phyloP scores from a whole-genome alignment of 805 yeast species.

The Starmera caribaea region DNA sequence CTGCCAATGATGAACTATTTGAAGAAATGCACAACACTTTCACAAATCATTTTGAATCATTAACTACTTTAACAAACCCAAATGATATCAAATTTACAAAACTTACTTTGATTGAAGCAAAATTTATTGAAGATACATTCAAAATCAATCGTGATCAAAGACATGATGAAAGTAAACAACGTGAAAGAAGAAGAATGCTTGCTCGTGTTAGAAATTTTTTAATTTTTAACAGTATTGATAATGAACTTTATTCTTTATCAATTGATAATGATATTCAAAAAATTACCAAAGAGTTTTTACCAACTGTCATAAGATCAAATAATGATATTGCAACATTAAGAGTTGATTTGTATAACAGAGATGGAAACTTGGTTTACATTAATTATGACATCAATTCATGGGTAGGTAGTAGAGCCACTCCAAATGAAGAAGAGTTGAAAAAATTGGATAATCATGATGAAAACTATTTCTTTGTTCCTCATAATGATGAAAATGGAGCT shows the following conservation, averaged over 20 bases:
- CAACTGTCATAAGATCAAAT: conserved; percentile 13
- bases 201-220: conserved; percentile 19
- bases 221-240: conserved; percentile 11
- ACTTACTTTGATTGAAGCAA: conserved; percentile 25
- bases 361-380: conserved; percentile 5
- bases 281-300: conserved; percentile 16
- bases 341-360: conserved; percentile 14
- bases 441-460: conserved; percentile 4
- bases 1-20: conserved; percentile 8
- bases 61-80: too few species aligned
- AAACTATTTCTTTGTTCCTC: conserved; percentile 9
- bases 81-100: conserved; percentile 5
- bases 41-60: conserved; percentile 3
- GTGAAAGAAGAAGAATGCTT: conserved; percentile 14
- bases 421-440: conserved; percentile 8
- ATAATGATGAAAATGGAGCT: conserved; percentile 5
- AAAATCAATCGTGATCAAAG: conserved; percentile 9
- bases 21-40: neutral
- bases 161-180: conserved; percentile 12
- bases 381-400: conserved; percentile 27
- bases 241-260: conserved; percentile 21
- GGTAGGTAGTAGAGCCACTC: conserved; percentile 17
- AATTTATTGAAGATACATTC: conserved; percentile 22
- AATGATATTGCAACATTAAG: conserved; percentile 23
- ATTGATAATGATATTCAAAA: conserved; percentile 22